Evolutionary conservation across 495 filamentous ascomycete species (phyloP).

Genomic region (Sphaerosporella brunnea): DNA sequence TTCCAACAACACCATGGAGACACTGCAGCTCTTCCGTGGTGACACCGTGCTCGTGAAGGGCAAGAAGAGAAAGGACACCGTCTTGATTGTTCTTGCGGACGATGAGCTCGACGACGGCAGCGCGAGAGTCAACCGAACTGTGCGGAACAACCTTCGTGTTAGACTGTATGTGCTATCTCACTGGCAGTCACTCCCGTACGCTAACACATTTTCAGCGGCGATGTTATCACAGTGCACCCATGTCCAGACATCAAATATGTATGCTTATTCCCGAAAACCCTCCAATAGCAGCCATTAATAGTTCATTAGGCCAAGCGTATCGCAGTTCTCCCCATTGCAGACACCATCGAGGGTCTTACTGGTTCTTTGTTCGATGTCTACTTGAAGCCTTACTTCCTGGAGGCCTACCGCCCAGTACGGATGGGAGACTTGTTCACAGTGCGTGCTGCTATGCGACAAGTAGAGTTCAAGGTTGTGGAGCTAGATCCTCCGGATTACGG

Average conservation of each 20-base stretch:
- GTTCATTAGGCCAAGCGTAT: conserved; percentile 99
- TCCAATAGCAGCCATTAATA: too few species aligned
- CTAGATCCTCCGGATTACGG: conserved; percentile 95
- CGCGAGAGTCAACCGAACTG: conserved; percentile 91
- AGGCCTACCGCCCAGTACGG: conserved; percentile 89
- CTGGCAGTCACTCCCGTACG: not conserved
- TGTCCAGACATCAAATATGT: conserved; percentile 99
- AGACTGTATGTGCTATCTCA: conserved; percentile 38
- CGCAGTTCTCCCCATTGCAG: conserved; percentile 92
- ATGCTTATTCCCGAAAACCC: too few species aligned
- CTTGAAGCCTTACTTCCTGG: conserved; percentile 97
- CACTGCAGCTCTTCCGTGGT: conserved; percentile 90
- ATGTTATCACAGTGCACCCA: conserved; percentile 91
- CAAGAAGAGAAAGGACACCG: conserved; percentile 99
- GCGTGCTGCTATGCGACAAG: conserved; percentile 92
- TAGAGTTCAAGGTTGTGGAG: conserved; percentile 98
- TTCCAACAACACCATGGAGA: conserved; percentile 98
- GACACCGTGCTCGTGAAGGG: conserved; percentile 96
- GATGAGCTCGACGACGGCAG: conserved; percentile 96
- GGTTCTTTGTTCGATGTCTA: conserved; percentile 97
- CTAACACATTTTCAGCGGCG: conserved; percentile 40
- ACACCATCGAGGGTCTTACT: conserved; percentile 92
- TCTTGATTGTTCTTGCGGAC: conserved; percentile 89
- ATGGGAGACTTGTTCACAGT: conserved; percentile 96
- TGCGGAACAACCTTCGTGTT: conserved; percentile 91